Percentiles rank a stretch among this genome's conserved stretches.
phyloP scores from a whole-genome alignment of 768 basidiomycete genomes.

The Terana coerulea region DNA sequence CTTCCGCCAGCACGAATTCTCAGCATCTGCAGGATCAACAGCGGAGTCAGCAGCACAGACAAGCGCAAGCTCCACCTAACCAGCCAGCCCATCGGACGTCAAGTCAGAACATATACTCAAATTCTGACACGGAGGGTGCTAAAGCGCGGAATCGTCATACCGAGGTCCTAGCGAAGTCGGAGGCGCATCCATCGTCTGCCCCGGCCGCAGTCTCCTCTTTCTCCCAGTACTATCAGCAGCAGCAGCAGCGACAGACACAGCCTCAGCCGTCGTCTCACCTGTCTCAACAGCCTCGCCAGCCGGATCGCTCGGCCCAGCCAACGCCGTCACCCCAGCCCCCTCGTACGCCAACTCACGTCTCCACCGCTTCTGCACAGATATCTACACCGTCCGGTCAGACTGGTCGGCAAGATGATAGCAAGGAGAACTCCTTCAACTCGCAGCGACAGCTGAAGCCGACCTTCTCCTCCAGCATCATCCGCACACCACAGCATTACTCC shows the following conservation, averaged over 20 bases:
- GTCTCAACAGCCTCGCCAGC: constrained; percentile 6
- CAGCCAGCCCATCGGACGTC: not conserved
- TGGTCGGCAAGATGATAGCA: constrained; percentile 23
- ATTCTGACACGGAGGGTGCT: not conserved
- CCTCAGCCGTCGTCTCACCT: constrained; percentile 8
- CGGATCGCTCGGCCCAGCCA: not conserved
- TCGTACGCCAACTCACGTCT: constrained; percentile 11
- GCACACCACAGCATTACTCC: constrained; percentile 62
- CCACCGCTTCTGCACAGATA: constrained; percentile 19
- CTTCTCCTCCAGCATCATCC: constrained; percentile 65
- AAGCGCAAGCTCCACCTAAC: not conserved
- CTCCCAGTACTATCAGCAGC: constrained; percentile 5
- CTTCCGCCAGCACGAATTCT: not conserved
- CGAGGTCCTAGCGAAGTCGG: not conserved
- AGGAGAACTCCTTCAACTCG: constrained; percentile 44
- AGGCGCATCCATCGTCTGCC: constrained; percentile 16
- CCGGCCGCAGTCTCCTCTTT: constrained; percentile 8
- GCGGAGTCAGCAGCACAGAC: not conserved
- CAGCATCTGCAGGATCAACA: not conserved
- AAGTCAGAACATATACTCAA: constrained; percentile 1
- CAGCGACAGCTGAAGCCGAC: constrained; percentile 56
- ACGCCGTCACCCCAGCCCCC: not conserved
- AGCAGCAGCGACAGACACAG: constrained; percentile 10
- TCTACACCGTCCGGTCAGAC: constrained; percentile 12
- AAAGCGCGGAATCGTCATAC: not conserved